Evolutionary conservation across 2,329 filamentous ascomycete species (phyloP).

Genomic region (Exophiala aquamarina): DNA sequence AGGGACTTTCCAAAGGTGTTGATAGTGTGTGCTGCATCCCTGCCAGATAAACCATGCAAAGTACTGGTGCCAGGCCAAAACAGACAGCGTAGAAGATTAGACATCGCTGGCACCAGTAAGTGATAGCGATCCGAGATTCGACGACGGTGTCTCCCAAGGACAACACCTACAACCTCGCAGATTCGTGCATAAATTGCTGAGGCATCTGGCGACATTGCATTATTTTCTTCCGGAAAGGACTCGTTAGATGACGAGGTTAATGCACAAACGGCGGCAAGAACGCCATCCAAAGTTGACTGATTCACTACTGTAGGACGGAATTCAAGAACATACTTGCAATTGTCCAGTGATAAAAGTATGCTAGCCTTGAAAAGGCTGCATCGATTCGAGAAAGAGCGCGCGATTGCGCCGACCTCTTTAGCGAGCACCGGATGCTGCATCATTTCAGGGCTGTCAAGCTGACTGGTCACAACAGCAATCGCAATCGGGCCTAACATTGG

Average conservation of each 20-base stretch:
- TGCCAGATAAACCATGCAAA: slow-evolving; percentile 3
- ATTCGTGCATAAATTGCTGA: slow-evolving; percentile 53
- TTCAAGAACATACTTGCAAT: slow-evolving; percentile 40
- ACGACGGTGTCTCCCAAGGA: slow-evolving; percentile 58
- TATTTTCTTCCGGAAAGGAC: not conserved
- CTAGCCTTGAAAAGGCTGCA: not conserved
- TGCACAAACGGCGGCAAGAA: slow-evolving; percentile 39
- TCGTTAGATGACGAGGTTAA: slow-evolving; percentile 33
- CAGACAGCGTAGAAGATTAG: slow-evolving; percentile 55
- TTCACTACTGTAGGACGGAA: slow-evolving; percentile 41
- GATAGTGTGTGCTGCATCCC: slow-evolving; percentile 1
- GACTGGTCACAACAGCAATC: slow-evolving; percentile 5
- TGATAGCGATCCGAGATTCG: slow-evolving; percentile 62
- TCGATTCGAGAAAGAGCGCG: slow-evolving; percentile 32
- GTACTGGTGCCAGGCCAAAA: slow-evolving; percentile 43
- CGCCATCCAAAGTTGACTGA: slow-evolving; percentile 47
- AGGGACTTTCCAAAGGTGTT: slow-evolving; percentile 17
- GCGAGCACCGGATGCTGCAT: slow-evolving; percentile 8
- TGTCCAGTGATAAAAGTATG: slow-evolving; percentile 37
- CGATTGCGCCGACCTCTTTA: slow-evolving; percentile 33
- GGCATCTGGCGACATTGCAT: slow-evolving; percentile 3
- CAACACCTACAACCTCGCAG: slow-evolving; percentile 52
- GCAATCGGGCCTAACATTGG: slow-evolving; percentile 4
- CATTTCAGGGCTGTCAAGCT: slow-evolving; percentile 8
- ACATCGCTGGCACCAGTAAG: slow-evolving; percentile 56